Conservation (phyloP, 2,329 filamentous ascomycete species). For the Ceratocystis colombiana region DNA sequence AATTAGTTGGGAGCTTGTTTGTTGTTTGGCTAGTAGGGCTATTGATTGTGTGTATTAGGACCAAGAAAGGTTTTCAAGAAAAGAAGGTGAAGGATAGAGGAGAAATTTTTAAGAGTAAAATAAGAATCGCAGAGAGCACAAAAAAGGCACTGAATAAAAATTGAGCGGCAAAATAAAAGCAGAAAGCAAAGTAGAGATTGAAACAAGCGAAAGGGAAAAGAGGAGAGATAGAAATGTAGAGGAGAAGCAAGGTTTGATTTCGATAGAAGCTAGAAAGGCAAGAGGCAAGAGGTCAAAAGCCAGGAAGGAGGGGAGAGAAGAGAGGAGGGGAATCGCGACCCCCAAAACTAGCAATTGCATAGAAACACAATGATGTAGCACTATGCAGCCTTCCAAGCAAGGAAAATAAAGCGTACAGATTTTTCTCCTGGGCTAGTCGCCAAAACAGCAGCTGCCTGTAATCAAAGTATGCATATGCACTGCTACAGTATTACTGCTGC, state of each 20-base stretch:
- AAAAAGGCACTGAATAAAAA: background rate
- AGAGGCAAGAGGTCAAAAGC: too few species aligned
- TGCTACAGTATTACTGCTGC: background rate
- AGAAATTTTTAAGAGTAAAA: background rate
- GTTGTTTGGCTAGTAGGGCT: background rate
- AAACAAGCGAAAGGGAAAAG: slow-evolving; percentile 11
- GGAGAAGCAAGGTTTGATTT: background rate
- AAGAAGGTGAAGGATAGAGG: background rate
- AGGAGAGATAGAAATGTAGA: background rate
- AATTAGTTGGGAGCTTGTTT: background rate
- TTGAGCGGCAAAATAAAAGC: background rate
- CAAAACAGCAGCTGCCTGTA: slow-evolving; percentile 13
- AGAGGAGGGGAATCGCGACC: slow-evolving; percentile 1
- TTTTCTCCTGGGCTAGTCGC: slow-evolving; percentile 8
- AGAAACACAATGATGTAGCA: background rate
- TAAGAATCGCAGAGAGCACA: background rate
- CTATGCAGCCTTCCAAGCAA: background rate
- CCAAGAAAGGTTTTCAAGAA: background rate
- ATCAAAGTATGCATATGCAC: slow-evolving; percentile 14
- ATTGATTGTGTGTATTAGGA: background rate
- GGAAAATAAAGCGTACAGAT: slow-evolving; percentile 10
- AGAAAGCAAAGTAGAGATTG: background rate
- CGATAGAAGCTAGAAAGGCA: too few species aligned
- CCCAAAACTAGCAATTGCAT: slow-evolving; percentile 1
- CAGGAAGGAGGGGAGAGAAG: slow-evolving; percentile 8